These are phyloP conservation scores for Scytalidium lignicola DNA, from an alignment of 2,329 filamentous ascomycete species.

Conservation along the genomic window DNA sequence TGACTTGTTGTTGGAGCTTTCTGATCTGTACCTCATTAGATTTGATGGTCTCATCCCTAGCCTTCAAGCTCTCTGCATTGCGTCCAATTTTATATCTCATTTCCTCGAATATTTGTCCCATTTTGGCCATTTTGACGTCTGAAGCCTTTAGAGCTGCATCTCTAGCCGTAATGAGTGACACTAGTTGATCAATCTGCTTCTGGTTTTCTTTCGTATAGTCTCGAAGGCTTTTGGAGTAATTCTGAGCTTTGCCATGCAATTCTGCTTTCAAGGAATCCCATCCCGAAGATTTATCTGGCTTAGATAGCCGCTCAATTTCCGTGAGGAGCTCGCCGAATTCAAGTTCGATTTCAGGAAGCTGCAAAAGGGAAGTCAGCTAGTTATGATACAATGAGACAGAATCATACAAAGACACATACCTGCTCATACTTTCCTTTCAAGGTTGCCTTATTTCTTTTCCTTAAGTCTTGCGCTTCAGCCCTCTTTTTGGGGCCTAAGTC, in stretches of 20 bases:
- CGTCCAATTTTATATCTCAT: background rate
- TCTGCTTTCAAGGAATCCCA: background rate
- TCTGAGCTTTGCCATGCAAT: background rate
- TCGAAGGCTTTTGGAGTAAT: background rate
- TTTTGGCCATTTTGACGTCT: background rate
- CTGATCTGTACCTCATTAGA: background rate
- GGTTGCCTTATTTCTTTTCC: no score
- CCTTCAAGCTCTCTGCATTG: background rate
- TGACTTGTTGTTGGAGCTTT: background rate
- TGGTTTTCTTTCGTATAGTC: background rate
- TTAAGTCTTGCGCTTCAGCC: no score
- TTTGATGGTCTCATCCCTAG: background rate
- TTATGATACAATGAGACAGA: no score
- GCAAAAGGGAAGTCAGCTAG: no score
- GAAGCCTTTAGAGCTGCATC: background rate
- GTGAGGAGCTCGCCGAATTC: background rate
- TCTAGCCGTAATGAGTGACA: background rate
- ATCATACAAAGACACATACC: no score
- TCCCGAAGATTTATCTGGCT: background rate
- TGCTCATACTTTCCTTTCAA: no score
- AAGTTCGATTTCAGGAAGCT: no score
- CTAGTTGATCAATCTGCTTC: background rate
- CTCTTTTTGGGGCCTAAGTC: no score
- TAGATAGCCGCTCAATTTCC: background rate
- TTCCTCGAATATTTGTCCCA: background rate